phyloP scores from a whole-genome alignment of 805 yeast species.

The Candida ovalis region DNA sequence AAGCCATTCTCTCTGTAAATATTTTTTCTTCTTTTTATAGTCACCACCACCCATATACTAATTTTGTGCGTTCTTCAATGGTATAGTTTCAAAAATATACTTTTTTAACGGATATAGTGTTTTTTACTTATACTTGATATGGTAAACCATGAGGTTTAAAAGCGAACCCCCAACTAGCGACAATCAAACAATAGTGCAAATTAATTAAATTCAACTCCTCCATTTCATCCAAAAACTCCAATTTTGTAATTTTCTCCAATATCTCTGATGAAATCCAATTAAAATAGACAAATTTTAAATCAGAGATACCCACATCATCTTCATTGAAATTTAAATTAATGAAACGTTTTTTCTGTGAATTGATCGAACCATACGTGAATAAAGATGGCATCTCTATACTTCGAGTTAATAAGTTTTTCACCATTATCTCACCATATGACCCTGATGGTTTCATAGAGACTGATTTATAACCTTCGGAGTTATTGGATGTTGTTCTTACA shows the following conservation, averaged over 20 bases:
- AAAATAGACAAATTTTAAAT: constrained; percentile 38
- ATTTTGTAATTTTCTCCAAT: constrained; percentile 39
- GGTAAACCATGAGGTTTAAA: constrained; percentile 1
- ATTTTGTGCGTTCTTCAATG: neutral
- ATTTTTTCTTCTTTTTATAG: neutral
- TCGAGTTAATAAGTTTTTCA: constrained; percentile 50
- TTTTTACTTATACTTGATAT: neutral
- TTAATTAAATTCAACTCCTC: constrained; percentile 66
- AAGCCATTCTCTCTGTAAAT: constrained; percentile 1
- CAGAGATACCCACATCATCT: constrained; percentile 34
- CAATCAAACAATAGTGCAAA: constrained; percentile 52
- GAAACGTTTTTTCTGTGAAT: constrained; percentile 38
- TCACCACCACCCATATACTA: neutral
- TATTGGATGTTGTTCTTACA: neutral
- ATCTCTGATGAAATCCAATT: constrained; percentile 45
- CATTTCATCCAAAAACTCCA: constrained; percentile 71
- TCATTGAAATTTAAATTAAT: constrained; percentile 22
- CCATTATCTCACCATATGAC: constrained; percentile 68
- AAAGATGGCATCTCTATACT: constrained; percentile 63
- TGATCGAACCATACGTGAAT: constrained; percentile 45
- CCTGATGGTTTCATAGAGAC: constrained; percentile 27
- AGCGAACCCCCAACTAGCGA: constrained; percentile 24
- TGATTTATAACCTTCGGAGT: too few species aligned
- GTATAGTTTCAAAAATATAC: neutral
- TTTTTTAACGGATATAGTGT: neutral